Base-by-base conservation (phyloP, 1,284 basidiomycete species). In the Gymnopus androsaceus region DNA sequence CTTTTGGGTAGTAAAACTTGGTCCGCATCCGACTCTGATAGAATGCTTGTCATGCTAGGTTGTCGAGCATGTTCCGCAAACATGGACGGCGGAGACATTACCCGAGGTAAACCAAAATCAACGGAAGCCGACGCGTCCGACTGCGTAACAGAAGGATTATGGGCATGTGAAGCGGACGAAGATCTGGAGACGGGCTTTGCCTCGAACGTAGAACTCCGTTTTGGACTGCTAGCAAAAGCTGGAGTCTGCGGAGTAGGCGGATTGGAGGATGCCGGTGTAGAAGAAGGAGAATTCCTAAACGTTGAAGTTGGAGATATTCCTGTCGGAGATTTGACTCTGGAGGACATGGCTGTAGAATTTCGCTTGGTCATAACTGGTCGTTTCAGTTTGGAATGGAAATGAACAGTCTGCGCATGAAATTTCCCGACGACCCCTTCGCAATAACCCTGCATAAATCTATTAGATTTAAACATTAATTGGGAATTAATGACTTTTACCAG, bases 381-480 rank as follows among this genome's bases (percentile, higher is more conserved):
- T 74, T 94, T 94, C 62, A 94, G 80, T 60, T 85, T 88, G 3
- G 81, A 80, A 62, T 85, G 84, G 64, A 95, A 91, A 17, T 75
- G 78, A 11, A 96, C 92, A 60, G 88, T 76, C 12, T 72, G 66
- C 2, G 81, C 84, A 31, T 80, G 76, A 68, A 96, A 95, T 40
- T 86, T 82, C 14, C 94, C 94, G 2, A 96, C 88, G 45, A 96
- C 92, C 50, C 91, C 94, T 73, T 97, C 94, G 68, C 95, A 97
- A 64, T 88, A 89, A 0, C 91, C 91, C 80, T 90, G 61, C 8
- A 55, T 48, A 50, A 54, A 51, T 34, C 6, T 53, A 12, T n/a
- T 6, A 11, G 19, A 21, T 2, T 42, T 45, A 37, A 48, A 41
- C 30, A 33, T 54, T 37, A 31, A 55, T 38, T 27, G 53, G 40